Evolutionary conservation across 805 yeast species (phyloP).

Genomic region (Metschnikowia colocasiae): DNA sequence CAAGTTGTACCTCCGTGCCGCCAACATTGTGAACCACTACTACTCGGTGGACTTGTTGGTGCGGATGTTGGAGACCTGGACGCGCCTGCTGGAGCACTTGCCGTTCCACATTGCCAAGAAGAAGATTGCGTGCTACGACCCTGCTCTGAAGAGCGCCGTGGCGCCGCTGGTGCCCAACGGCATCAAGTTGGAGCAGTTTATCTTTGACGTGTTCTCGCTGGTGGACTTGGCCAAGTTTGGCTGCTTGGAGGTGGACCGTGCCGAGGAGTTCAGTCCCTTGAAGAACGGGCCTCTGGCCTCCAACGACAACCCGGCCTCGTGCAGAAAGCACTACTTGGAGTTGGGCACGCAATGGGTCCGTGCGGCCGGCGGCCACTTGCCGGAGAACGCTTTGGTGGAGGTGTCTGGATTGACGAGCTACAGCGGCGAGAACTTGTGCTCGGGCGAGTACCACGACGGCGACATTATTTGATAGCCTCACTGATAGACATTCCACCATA

Average conservation of each 20-base stretch:
- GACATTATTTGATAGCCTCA: slow-evolving; percentile 21
- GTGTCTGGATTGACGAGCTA: slow-evolving; percentile 75
- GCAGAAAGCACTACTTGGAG: slow-evolving; percentile 58
- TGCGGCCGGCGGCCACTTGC: slow-evolving; percentile 62
- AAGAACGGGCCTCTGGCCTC: slow-evolving; percentile 85
- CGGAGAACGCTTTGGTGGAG: slow-evolving; percentile 56
- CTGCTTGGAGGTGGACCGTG: slow-evolving; percentile 84
- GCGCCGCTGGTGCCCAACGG: slow-evolving; percentile 84
- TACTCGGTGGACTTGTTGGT: slow-evolving; percentile 76
- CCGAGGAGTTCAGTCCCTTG: slow-evolving; percentile 86
- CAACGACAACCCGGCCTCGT: slow-evolving; percentile 82
- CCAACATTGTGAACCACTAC: slow-evolving; percentile 95
- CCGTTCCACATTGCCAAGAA: slow-evolving; percentile 96
- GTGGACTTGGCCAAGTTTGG: slow-evolving; percentile 74
- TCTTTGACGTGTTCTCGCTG: slow-evolving; percentile 89
- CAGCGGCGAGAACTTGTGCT: slow-evolving; percentile 59
- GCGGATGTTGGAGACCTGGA: slow-evolving; percentile 64
- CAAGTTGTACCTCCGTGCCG: slow-evolving; percentile 78
- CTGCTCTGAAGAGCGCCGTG: slow-evolving; percentile 40
- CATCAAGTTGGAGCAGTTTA: slow-evolving; percentile 91
- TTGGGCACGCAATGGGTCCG: slow-evolving; percentile 74
- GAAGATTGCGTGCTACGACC: slow-evolving; percentile 66
- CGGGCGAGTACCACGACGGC: slow-evolving; percentile 26
- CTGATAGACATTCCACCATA: no score
- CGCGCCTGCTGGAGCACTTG: slow-evolving; percentile 55